Evolutionary conservation across 2,329 filamentous ascomycete genomes (phyloP), one percentile per base, ranked within the genome.

Genomic region (Botrytis galanthina): DNA sequence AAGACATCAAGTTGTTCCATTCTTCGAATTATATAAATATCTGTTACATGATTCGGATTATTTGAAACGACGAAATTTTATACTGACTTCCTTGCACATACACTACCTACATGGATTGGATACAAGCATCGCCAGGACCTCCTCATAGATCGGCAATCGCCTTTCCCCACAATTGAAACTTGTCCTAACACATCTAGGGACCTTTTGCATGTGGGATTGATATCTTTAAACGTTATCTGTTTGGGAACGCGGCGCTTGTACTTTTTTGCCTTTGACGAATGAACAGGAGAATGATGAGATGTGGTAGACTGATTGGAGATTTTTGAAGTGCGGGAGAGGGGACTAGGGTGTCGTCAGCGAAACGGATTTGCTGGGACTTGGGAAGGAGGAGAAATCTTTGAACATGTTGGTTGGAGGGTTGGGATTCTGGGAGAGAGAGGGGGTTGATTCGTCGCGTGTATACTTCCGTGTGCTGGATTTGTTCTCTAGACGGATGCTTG

Each of bases 31-130:
- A 32, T 44, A 32, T 32, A 59, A 70, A 67, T 46, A 37, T 51
- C 63, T 48, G 42, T 48, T 39, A 63, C 35, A 60, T 44, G 68
- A 70, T 44, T 61, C 39, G 68, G 67, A 70, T 46, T n/a, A n/a
- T 44, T 42, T 48, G 54, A 61, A 61, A 60, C 54, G 39, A 16
- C 22, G 57, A 59, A 10, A 20, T 22, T 35, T 8, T 29, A 9
- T 57, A 57, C n/a, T 1, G n/a, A 6, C 16, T 57, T 18, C n/a
- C n/a, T 57, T 57, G 51, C n/a, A 57, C 51, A 29, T 29, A 29
- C 51, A 57, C n/a, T 57, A 32, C 51, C n/a, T n/a, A 5, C 26
- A 54, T 29, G 14, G 57, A 22, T 60, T 9, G 20, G 44, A 46
- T 57, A 18, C 51, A 22, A 22, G n/a, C 57, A 37, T 60, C 32